Conservation (phyloP, 768 basidiomycete species). For the Hirschioporus abietinus region DNA sequence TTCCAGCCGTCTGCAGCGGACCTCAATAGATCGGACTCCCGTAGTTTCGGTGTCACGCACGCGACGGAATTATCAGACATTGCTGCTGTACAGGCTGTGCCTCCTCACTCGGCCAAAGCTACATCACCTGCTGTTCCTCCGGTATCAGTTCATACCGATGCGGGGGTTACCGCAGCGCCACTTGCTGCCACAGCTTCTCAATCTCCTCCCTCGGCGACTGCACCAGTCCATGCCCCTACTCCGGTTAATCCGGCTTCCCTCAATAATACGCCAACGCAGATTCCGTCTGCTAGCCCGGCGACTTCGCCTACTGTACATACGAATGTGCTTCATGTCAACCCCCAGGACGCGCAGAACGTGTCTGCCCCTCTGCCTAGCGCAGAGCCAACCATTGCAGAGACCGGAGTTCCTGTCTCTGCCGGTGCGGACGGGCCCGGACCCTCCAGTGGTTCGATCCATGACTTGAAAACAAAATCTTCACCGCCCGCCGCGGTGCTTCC, state of each 20-base stretch:
- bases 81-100: conserved; percentile 21
- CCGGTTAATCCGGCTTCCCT: conserved; percentile 16
- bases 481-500: conserved; percentile 7
- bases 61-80: conserved; percentile 66
- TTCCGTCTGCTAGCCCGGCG: conserved; percentile 22
- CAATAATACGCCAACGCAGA: conserved; percentile 35
- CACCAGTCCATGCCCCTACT: not conserved
- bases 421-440: conserved; percentile 59
- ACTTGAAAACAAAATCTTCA: conserved; percentile 30
- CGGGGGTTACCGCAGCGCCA: conserved; percentile 7
- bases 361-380: conserved; percentile 10
- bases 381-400: conserved; percentile 70
- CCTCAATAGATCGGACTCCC: conserved; percentile 65
- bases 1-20: conserved; percentile 41
- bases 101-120: conserved; percentile 6
- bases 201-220: not conserved
- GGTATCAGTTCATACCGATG: conserved; percentile 20
- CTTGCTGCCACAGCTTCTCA: not conserved
- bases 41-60: conserved; percentile 83
- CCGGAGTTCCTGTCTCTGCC: conserved; percentile 64
- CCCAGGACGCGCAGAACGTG: not conserved
- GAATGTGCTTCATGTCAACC: conserved; percentile 11
- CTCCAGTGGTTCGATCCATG: conserved; percentile 55
- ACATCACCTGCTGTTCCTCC: conserved; percentile 28
- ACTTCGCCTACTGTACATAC: conserved; percentile 15